phyloP scores from a whole-genome alignment of 140 eudicot species.

The Senecio squalidus region DNA sequence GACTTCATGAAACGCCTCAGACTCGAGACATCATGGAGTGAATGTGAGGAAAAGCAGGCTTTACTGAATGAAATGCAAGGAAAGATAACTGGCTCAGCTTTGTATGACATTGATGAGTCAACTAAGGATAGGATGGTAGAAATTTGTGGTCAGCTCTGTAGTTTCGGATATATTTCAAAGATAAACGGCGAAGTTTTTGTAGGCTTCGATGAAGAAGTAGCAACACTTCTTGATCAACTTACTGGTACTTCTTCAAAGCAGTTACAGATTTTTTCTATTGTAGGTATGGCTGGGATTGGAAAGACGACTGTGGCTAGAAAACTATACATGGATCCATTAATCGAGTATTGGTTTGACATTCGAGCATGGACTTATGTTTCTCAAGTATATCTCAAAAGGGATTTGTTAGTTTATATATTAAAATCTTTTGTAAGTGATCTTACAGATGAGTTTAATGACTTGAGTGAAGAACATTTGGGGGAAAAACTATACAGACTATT shows the following conservation, averaged over 20 bases:
- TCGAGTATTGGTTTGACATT: not conserved
- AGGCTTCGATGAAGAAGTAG: constrained; percentile 26
- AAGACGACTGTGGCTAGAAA: constrained; percentile 33
- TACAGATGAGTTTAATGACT: not conserved
- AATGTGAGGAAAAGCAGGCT: not conserved
- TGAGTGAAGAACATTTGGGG: not conserved
- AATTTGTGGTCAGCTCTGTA: not conserved
- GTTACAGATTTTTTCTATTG: constrained; percentile 13
- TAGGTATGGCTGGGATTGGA: constrained; percentile 34
- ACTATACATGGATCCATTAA: constrained; percentile 13
- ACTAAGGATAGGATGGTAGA: not conserved
- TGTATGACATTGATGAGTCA: not conserved
- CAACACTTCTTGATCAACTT: constrained; percentile 9
- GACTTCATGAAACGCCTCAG: not conserved
- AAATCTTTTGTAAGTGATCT: not conserved
- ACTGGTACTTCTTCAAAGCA: not conserved
- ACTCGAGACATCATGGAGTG: not conserved
- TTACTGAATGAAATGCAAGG: not conserved
- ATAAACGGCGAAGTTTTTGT: too few species aligned
- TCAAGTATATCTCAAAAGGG: not conserved
- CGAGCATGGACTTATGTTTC: constrained; percentile 19
- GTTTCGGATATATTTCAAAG: too few species aligned
- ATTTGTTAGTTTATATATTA: not conserved
- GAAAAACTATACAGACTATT: not conserved
- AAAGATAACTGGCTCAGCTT: not conserved